Evolutionary conservation across 1,284 basidiomycete species (phyloP), one percentile per base, ranked within the genome.

Genomic region (Tilletiaria anomala): DNA sequence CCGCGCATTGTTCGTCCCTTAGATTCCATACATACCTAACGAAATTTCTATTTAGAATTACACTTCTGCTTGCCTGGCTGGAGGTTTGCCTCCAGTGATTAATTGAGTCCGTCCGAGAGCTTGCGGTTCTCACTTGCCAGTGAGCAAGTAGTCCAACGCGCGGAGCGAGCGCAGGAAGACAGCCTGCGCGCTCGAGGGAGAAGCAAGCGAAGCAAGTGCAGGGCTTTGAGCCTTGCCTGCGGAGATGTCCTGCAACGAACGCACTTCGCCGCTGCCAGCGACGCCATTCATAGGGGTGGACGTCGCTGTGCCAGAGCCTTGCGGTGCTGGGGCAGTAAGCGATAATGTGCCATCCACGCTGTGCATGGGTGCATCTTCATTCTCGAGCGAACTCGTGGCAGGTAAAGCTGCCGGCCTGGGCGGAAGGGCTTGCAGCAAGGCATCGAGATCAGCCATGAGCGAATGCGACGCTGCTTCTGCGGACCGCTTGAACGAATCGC

Each of bases 131-230:
- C n/a, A 29, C 26, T 29, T 29, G 26, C 42, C 34, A 12, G 45
- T 44, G 17, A 48, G 19, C 3, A 48, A 22, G 40, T 45, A 65
- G 42, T 65, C 61, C 19, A 65, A 47, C 19, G 61, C 62, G 11
- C 62, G 56, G 34, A 65, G 46, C 37, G 54, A 51, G n/a, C 62
- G 53, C 39, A 65, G 45, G 37, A 65, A 44, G 21, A 60, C 53
- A 22, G 62, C 59, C 44, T 65, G 62, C 2, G 60, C 51, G 32
- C 55, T 61, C 24, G 56, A 44, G 8, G 61, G 61, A 42, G 56
- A 61, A 12, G 61, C 58, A 34, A 65, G 48, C n/a, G 43, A 44
- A 19, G 58, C 52, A 34, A 65, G 43, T n/a, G 61, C 58, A 41
- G 54, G 42, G 8, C 56, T 57, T 24, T 54, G 48, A 33, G 61